Conservation (phyloP, 345 rosid genomes). For the Dimocarpus longan region DNA sequence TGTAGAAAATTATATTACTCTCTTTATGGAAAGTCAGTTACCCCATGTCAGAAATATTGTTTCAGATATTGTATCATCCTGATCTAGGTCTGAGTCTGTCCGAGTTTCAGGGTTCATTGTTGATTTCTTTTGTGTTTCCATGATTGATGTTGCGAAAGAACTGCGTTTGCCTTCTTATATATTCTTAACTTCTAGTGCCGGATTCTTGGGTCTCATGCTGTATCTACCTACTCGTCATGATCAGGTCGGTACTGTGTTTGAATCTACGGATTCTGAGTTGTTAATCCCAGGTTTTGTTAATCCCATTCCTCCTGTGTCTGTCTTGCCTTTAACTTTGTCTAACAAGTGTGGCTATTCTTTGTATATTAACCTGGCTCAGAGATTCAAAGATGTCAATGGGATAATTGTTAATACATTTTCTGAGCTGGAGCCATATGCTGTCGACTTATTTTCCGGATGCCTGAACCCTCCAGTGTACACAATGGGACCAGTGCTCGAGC, state of each 20-base stretch:
- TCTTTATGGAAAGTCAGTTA: constrained; percentile 18
- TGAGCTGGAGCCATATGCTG: constrained; percentile 39
- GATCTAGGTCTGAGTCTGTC: constrained; percentile 29
- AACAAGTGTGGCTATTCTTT: constrained; percentile 37
- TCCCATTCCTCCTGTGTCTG: constrained; percentile 42
- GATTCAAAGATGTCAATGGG: constrained; percentile 40
- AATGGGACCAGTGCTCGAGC: constrained; percentile 46
- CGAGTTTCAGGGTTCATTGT: constrained; percentile 42
- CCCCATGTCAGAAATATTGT: constrained; percentile 20
- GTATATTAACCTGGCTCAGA: constrained; percentile 37
- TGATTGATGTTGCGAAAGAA: constrained; percentile 44
- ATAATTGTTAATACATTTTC: constrained; percentile 46
- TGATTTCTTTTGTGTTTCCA: constrained; percentile 47
- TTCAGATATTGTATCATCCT: constrained; percentile 5
- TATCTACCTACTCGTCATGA: constrained; percentile 38
- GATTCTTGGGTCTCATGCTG: constrained; percentile 40
- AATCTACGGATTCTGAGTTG: constrained; percentile 27
- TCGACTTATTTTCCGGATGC: constrained; percentile 28
- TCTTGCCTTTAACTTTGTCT: constrained; percentile 39
- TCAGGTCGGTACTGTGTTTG: constrained; percentile 16
- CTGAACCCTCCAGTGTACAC: constrained; percentile 41
- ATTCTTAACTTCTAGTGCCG: constrained; percentile 37
- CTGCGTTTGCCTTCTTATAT: constrained; percentile 55
- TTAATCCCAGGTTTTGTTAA: constrained; percentile 34
- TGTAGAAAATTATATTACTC: constrained; percentile 8